Base-by-base conservation (phyloP, 1,284 basidiomycete genomes). In the Malassezia nana region DNA sequence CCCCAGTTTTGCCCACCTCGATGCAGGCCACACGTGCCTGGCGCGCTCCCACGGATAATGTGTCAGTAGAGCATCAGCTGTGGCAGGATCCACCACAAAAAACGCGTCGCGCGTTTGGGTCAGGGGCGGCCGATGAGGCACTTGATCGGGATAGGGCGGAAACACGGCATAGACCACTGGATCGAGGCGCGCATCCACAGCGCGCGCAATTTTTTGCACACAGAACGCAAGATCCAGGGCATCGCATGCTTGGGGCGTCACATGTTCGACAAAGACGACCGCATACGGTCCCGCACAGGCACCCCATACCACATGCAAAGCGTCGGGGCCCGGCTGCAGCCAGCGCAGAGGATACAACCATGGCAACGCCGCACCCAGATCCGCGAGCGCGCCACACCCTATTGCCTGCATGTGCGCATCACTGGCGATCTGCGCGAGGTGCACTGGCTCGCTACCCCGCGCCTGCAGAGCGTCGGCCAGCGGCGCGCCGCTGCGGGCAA, bases 261-360 rank as follows among this genome's bases (percentile, higher is more conserved):
- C 40, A 28, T 53, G 28, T 32, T 53, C 50, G 18, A 52, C 18
- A 45, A 52, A 52, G 6, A 52, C 42, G 29, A 46, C 31, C 20
- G 12, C 25, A 16, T 25, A 30, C 12, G 32, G 20, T 6, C 28
- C 18, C 8, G 26, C 35, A n/a, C 6, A 6, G 8, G 25, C 10
- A 7, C 10, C 12, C 25, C 20, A 29, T 9, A 20, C 7, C 24
- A 38, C 38, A 16, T 48, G 46, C 12, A 40, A 38, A n/a, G 46
- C 20, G 13, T 39, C 25, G 15, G 30, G 22, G 24, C 35, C 35
- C 6, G 25, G 46, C 45, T 46, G 45, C 7, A 48, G 15, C 24
- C 18, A 29, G 16, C 35, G 25, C 1, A 55, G 30, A 2, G 46
- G 26, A 18, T 20, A 47, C 9, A 55, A 31, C 12, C 10, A 20